Evolutionary conservation across 2,329 filamentous ascomycete species (phyloP).

Genomic region (Sporothrix luriei): DNA sequence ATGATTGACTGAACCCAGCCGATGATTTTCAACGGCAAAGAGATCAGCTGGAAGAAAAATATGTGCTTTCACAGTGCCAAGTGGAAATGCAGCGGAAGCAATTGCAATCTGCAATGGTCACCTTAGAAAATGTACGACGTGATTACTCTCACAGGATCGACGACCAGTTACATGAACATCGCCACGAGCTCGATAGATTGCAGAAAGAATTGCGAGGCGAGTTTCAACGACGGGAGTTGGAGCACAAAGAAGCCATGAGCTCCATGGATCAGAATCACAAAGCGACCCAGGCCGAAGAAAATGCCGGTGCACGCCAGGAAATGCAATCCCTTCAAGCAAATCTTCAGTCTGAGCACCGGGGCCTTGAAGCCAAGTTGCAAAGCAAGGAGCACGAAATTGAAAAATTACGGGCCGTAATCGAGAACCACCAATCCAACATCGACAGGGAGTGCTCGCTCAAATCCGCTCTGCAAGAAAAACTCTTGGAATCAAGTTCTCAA

Average conservation of each 20-base stretch:
- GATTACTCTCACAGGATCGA: conserved; percentile 57
- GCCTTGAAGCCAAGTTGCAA: conserved; percentile 52
- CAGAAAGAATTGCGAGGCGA: conserved; percentile 56
- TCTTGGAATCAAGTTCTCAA: conserved; percentile 62
- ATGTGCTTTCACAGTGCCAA: conserved; percentile 62
- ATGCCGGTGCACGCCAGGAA: conserved; percentile 60
- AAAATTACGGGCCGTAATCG: conserved; percentile 51
- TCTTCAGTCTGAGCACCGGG: conserved; percentile 56
- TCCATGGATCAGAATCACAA: conserved; percentile 65
- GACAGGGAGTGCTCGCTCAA: conserved; percentile 67
- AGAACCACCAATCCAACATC: conserved; percentile 54
- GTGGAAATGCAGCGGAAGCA: conserved; percentile 57
- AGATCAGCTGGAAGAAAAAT: conserved; percentile 52
- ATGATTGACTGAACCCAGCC: conserved; percentile 43
- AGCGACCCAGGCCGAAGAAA: conserved; percentile 67
- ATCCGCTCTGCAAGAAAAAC: conserved; percentile 52
- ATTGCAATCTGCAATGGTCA: conserved; percentile 47
- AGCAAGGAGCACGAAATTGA: conserved; percentile 60
- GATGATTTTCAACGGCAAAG: conserved; percentile 54
- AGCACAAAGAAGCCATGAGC: conserved; percentile 69
- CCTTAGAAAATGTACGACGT: conserved; percentile 50
- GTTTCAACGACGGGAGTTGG: conserved; percentile 59
- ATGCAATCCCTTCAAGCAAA: conserved; percentile 64
- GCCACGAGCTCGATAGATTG: conserved; percentile 59
- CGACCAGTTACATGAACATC: conserved; percentile 55